Evolutionary conservation across 2,329 filamentous ascomycete species (phyloP).

Genomic region (Xylaria sp.): DNA sequence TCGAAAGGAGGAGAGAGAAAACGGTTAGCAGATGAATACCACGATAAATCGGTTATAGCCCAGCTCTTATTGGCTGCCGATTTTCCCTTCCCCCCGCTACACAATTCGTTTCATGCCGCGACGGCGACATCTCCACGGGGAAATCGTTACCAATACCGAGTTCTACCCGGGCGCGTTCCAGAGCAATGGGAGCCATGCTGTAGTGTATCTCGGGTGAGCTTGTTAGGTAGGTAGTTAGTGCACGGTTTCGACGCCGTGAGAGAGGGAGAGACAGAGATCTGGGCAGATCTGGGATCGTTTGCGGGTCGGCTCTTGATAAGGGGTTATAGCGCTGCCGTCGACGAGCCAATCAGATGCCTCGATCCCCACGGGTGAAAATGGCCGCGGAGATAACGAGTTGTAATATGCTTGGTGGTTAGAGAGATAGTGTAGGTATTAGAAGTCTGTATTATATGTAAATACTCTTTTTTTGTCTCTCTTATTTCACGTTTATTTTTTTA

Average conservation of each 20-base stretch:
- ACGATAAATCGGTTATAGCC: background rate
- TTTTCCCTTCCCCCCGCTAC: constrained; percentile 1
- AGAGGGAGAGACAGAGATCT: background rate
- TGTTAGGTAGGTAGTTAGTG: too few relatives aligned
- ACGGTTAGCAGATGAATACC: background rate
- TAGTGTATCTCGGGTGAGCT: background rate
- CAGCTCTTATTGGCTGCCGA: constrained; percentile 16
- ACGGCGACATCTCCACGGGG: constrained; percentile 34
- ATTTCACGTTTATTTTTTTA: background rate
- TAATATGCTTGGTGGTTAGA: background rate
- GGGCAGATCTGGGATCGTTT: constrained; percentile 7
- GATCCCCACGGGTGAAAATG: background rate
- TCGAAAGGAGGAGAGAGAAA: background rate
- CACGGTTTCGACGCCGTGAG: constrained; percentile 9
- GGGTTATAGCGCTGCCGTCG: background rate
- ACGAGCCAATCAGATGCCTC: constrained; percentile 17
- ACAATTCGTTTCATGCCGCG: constrained; percentile 7
- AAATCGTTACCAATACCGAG: constrained; percentile 23
- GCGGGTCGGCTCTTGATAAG: constrained; percentile 27
- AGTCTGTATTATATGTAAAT: constrained; percentile 1
- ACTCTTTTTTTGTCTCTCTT: background rate
- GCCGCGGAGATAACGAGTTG: constrained; percentile 31
- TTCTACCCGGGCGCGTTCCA: constrained; percentile 17
- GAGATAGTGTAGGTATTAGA: background rate
- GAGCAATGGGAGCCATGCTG: background rate